Conservation (phyloP, 2,329 filamentous ascomycete genomes). For the Fusarium sp. region DNA sequence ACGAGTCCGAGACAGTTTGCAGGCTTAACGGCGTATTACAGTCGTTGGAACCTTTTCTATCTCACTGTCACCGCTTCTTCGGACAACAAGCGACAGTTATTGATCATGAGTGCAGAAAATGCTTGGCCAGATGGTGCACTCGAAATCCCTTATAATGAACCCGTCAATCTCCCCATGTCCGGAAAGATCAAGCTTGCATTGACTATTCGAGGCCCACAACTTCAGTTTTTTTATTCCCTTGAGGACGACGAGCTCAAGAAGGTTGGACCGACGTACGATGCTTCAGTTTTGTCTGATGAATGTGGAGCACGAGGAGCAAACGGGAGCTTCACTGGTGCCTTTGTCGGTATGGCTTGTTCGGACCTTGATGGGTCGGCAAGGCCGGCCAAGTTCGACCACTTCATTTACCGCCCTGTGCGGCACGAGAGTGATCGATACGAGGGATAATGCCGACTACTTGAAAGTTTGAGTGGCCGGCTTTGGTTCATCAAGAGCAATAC, state of each 20-base stretch:
- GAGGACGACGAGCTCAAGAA: conserved; percentile 61
- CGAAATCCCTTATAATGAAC: conserved; percentile 55
- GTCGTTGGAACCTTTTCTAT: conserved; percentile 77
- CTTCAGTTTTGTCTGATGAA: conserved; percentile 73
- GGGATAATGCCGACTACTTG: not conserved
- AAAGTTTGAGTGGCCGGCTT: no score
- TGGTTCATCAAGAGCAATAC: no score
- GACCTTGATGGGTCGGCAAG: conserved; percentile 67
- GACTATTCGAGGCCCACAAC: conserved; percentile 63
- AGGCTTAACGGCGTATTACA: conserved; percentile 74
- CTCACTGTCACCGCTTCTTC: conserved; percentile 71
- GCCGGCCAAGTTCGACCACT: conserved; percentile 66
- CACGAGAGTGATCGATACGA: conserved; percentile 67
- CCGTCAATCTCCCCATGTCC: conserved; percentile 66
- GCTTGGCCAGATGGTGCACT: conserved; percentile 70
- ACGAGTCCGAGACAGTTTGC: conserved; percentile 74
- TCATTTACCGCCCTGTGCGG: conserved; percentile 65
- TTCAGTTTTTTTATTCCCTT: conserved; percentile 73
- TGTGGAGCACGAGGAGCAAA: conserved; percentile 74
- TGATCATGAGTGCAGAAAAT: conserved; percentile 70
- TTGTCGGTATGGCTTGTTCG: conserved; percentile 70
- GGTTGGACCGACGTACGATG: conserved; percentile 71
- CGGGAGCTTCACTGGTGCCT: conserved; percentile 76
- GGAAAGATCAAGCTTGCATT: conserved; percentile 70
- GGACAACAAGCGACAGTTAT: conserved; percentile 70